Percentiles rank a stretch among this genome's conserved stretches.
Conservation (phyloP, 345 rosid species). For the Eucalyptus decipiens region DNA sequence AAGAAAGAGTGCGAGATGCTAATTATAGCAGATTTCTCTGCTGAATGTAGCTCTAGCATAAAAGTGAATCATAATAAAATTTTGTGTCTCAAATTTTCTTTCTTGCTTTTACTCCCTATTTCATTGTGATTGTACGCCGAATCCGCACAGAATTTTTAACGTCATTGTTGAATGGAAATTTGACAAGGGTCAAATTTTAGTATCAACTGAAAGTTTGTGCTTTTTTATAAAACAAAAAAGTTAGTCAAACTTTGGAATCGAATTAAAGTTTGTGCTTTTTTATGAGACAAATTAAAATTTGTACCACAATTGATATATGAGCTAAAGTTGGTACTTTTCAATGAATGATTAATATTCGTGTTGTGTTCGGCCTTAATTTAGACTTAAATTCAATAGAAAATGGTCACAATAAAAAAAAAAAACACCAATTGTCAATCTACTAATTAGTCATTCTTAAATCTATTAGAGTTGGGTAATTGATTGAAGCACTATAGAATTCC, state of each 20-base stretch:
- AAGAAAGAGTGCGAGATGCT: too few species aligned
- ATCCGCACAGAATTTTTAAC: neutral
- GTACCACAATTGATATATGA: neutral
- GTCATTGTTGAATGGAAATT: neutral
- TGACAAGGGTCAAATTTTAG: neutral
- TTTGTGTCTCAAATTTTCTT: too few species aligned
- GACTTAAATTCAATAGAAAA: neutral
- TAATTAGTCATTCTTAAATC: neutral
- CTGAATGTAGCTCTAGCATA: too few species aligned
- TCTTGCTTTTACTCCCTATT: too few species aligned
- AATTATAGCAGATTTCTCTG: too few species aligned
- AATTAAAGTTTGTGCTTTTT: neutral
- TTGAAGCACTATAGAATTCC: neutral
- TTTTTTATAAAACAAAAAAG: neutral
- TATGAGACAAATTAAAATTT: neutral
- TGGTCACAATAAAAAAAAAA: neutral
- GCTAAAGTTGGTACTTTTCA: neutral
- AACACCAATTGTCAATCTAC: neutral
- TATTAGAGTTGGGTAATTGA: neutral
- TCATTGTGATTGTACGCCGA: too few species aligned
- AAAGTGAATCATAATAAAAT: too few species aligned
- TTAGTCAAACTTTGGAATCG: neutral
- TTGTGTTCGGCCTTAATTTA: neutral
- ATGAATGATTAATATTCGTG: neutral
- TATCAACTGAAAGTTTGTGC: neutral